These are phyloP conservation scores for Daedaleopsis nitida DNA, from an alignment of 768 basidiomycete species.

Conservation along the genomic window DNA sequence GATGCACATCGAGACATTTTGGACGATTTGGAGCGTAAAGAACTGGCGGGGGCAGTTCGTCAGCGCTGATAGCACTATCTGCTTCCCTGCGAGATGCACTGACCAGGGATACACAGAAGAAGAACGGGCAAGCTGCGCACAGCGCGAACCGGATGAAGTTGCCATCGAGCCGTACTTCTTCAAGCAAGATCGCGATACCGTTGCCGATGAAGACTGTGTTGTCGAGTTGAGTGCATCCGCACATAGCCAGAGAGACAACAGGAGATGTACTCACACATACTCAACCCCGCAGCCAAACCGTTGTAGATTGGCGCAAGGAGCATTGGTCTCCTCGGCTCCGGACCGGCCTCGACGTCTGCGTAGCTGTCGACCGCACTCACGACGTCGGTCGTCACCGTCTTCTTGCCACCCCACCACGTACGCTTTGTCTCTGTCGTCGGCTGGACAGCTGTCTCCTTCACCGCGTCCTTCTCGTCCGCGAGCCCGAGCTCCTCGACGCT, in stretches of 20 bases:
- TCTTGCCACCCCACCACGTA: slow-evolving; percentile 65
- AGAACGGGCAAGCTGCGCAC: slow-evolving; percentile 39
- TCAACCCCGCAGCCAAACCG: slow-evolving; percentile 36
- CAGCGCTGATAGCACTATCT: not conserved
- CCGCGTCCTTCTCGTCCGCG: slow-evolving; percentile 17
- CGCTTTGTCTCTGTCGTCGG: slow-evolving; percentile 26
- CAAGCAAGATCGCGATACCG: slow-evolving; percentile 60
- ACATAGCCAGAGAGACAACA: not conserved
- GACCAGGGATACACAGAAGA: slow-evolving; percentile 50
- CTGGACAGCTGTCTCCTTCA: slow-evolving; percentile 10
- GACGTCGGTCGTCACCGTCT: slow-evolving; percentile 35
- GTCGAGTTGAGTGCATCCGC: slow-evolving; percentile 16
- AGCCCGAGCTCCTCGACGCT: slow-evolving; percentile 25
- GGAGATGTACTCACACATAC: slow-evolving; percentile 28
- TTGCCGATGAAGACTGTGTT: slow-evolving; percentile 62
- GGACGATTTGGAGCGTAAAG: slow-evolving; percentile 46
- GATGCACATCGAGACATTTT: slow-evolving; percentile 43
- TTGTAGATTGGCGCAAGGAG: slow-evolving; percentile 41
- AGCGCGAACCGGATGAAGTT: slow-evolving; percentile 45
- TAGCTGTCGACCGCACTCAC: slow-evolving; percentile 13
- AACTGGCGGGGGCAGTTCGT: slow-evolving; percentile 13
- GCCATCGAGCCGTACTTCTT: slow-evolving; percentile 54
- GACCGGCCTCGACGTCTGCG: slow-evolving; percentile 33
- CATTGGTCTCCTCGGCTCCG: slow-evolving; percentile 33
- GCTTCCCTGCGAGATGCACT: slow-evolving; percentile 8